These are phyloP conservation scores for Eucalyptus regnans DNA, from an alignment of 345 rosid species.

Conservation along the genomic window DNA sequence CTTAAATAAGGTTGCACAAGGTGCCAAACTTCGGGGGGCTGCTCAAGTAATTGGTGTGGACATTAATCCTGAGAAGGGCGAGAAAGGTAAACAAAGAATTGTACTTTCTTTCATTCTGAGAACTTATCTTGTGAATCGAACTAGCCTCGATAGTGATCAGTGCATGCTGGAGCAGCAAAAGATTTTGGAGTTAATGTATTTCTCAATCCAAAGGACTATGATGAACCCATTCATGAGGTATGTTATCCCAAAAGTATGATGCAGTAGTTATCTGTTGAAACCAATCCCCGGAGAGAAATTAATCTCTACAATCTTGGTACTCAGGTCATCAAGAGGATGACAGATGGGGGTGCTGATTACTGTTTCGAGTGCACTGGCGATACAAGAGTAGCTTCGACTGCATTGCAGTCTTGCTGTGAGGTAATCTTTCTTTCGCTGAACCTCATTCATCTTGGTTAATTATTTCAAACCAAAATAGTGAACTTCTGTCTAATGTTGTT, in stretches of 20 bases:
- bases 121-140: not conserved
- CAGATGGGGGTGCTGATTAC: slow-evolving; percentile 88
- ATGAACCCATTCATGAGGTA: slow-evolving; percentile 89
- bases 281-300: not conserved
- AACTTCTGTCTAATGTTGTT: not conserved
- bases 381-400: slow-evolving; percentile 56
- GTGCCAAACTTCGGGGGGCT: slow-evolving; percentile 85
- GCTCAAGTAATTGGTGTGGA: slow-evolving; percentile 79
- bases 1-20: slow-evolving; percentile 72
- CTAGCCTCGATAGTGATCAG: not conserved
- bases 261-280: not conserved
- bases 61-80: slow-evolving; percentile 55
- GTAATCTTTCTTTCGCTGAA: slow-evolving; percentile 14
- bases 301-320: not conserved
- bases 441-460: not conserved
- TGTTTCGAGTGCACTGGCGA: slow-evolving; percentile 86
- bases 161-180: slow-evolving; percentile 38
- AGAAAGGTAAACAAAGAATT: slow-evolving; percentile 33
- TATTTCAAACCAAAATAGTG: not conserved
- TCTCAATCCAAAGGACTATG: slow-evolving; percentile 45
- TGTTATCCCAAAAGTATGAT: not conserved
- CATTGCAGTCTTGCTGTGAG: slow-evolving; percentile 80
- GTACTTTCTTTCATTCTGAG: not conserved
- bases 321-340: slow-evolving; percentile 65
- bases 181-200: slow-evolving; percentile 68